phyloP scores from a whole-genome alignment of 495 filamentous ascomycete species.

The Penicillium daleae region DNA sequence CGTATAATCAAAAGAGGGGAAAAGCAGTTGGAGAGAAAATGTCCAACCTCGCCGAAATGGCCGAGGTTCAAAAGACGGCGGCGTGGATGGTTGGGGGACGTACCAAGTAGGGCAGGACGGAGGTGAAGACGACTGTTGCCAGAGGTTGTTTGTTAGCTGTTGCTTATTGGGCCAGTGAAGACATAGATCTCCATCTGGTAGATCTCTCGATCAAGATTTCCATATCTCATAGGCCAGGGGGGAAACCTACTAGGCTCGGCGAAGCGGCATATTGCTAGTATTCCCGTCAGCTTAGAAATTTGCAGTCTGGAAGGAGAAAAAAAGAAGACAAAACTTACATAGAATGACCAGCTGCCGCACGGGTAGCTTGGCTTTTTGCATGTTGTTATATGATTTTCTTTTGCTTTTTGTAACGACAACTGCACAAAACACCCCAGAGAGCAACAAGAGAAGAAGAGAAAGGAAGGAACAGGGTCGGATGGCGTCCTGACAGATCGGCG shows the following conservation, averaged over 20 bases:
- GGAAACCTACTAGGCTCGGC: conserved; percentile 67
- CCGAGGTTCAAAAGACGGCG: background rate
- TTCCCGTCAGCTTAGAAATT: conserved; percentile 1
- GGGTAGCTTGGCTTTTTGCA: conserved; percentile 47
- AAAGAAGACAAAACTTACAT: conserved; percentile 52
- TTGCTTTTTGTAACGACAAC: background rate
- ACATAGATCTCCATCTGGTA: background rate
- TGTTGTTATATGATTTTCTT: conserved; percentile 20
- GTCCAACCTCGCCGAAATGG: conserved; percentile 4
- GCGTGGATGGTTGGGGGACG: conserved; percentile 14
- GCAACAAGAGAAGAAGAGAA: background rate
- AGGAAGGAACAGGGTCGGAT: background rate
- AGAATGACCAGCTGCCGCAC: conserved; percentile 62
- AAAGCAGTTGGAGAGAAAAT: background rate
- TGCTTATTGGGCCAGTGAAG: background rate
- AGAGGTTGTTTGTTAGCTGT: conserved; percentile 2
- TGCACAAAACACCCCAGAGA: background rate
- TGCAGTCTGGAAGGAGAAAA: background rate
- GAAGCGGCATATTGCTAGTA: conserved; percentile 68
- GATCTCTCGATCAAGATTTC: background rate
- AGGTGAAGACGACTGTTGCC: conserved; percentile 70
- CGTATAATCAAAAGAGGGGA: background rate
- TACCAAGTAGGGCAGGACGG: conserved; percentile 82
- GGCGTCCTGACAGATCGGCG: background rate
- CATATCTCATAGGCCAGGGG: background rate